Evolutionary conservation across 352 stramenopile genomes (phyloP).

Genomic region (Globisporangium parvum): DNA sequence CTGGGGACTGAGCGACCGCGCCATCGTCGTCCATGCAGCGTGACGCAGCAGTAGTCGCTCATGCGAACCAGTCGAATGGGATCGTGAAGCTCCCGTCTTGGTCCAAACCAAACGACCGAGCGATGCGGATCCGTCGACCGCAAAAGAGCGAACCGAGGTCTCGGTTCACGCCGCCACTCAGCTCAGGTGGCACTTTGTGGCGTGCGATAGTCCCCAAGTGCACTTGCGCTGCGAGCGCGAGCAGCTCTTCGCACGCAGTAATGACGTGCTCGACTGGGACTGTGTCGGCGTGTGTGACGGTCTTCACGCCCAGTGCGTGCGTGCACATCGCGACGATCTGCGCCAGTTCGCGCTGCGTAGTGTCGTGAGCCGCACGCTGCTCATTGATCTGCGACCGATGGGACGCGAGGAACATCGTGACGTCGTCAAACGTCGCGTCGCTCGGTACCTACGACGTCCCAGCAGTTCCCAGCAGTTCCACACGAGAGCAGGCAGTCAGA

Average conservation of each 20-base stretch:
- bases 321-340: constrained; percentile 27
- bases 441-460: constrained; percentile 11
- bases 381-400: constrained; percentile 22
- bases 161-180: constrained; percentile 13
- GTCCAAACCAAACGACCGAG: constrained; percentile 27
- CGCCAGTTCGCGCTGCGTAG: constrained; percentile 30
- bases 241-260: constrained; percentile 23
- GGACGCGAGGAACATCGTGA: constrained; percentile 14
- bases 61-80: constrained; percentile 25
- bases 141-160: constrained; percentile 16
- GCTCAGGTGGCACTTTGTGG: constrained; percentile 6
- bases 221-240: constrained; percentile 26
- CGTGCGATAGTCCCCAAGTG: constrained; percentile 7
- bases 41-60: neutral
- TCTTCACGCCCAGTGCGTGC: constrained; percentile 23
- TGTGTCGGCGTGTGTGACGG: constrained; percentile 27
- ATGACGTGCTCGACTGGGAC: constrained; percentile 28
- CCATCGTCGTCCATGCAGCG: neutral
- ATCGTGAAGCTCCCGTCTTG: constrained; percentile 36
- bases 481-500: neutral
- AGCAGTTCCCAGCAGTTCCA: neutral
- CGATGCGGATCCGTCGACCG: constrained; percentile 26
- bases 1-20: constrained; percentile 18
- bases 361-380: constrained; percentile 19
- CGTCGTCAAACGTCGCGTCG: constrained; percentile 22